Evolutionary conservation across 2,329 filamentous ascomycete genomes (phyloP).

Genomic region (Pleurostoma richardsiae): DNA sequence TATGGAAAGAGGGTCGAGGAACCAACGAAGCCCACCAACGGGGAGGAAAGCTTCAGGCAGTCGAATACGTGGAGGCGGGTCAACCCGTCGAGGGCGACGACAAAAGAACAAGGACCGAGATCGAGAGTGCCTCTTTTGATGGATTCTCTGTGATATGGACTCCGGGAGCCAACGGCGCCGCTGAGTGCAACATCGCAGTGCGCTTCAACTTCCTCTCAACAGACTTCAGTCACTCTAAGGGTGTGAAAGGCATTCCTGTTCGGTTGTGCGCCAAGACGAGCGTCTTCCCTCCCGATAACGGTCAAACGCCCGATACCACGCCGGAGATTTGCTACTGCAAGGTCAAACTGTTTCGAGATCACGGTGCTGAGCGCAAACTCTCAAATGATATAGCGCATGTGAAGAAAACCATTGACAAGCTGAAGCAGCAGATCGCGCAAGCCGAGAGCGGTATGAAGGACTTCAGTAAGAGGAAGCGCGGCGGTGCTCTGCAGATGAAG

Average conservation of each 20-base stretch:
- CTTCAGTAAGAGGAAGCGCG: conserved; percentile 59
- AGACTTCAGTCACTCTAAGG: conserved; percentile 97
- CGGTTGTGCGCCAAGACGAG: conserved; percentile 89
- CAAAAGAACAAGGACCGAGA: conserved; percentile 62
- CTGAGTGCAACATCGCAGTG: conserved; percentile 82
- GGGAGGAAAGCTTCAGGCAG: conserved; percentile 86
- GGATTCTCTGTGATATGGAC: conserved; percentile 91
- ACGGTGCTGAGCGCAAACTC: conserved; percentile 90
- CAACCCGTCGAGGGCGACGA: conserved; percentile 58
- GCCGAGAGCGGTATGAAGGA: conserved; percentile 64
- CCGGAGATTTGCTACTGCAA: conserved; percentile 90
- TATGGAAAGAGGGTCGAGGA: conserved; percentile 96
- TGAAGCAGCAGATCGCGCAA: conserved; percentile 89
- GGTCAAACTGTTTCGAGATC: conserved; percentile 94
- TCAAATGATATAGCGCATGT: conserved; percentile 93
- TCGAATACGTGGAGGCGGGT: conserved; percentile 78
- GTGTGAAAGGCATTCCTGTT: conserved; percentile 95
- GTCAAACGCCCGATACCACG: conserved; percentile 36
- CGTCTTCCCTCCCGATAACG: conserved; percentile 48
- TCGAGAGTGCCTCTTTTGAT: conserved; percentile 80
- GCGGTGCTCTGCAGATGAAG: conserved; percentile 38
- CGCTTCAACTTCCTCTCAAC: conserved; percentile 98
- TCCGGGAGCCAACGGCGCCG: conserved; percentile 59
- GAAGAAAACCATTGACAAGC: conserved; percentile 93
- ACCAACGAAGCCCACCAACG: conserved; percentile 92